Conservation (phyloP, 345 rosid genomes). For the Salix dunnii region DNA sequence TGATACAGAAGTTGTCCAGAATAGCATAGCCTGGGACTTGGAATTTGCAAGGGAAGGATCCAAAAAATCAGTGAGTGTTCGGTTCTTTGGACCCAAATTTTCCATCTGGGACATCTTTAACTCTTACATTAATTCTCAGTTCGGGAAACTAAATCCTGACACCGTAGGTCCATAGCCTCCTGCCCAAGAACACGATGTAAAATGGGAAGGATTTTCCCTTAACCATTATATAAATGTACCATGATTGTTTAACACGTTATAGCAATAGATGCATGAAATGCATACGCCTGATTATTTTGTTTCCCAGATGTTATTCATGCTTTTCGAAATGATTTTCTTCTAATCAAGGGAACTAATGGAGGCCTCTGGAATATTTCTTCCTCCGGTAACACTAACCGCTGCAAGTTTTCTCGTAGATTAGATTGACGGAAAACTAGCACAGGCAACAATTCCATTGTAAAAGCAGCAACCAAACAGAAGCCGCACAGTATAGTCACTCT, state of each 20-base stretch:
- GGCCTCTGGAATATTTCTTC: not conserved
- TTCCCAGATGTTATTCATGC: not conserved
- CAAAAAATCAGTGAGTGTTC: constrained; percentile 48
- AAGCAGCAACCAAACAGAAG: no score
- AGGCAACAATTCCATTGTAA: no score
- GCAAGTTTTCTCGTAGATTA: no score
- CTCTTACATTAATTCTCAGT: constrained; percentile 33
- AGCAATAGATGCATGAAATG: not conserved
- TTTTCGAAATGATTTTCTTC: not conserved
- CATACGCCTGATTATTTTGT: not conserved
- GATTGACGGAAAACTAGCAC: no score
- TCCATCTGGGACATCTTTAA: constrained; percentile 50
- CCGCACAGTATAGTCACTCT: no score
- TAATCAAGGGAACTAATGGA: not conserved
- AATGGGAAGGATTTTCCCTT: not conserved
- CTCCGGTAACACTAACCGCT: not conserved
- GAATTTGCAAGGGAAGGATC: constrained; percentile 68
- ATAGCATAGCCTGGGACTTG: constrained; percentile 39
- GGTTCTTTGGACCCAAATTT: constrained; percentile 45
- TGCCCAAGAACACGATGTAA: constrained; percentile 8
- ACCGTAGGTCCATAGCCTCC: not conserved
- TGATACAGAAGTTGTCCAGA: constrained; percentile 31
- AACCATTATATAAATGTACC: not conserved
- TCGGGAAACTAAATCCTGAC: constrained; percentile 31
- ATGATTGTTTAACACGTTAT: not conserved